Base-by-base conservation (phyloP, 2,329 filamentous ascomycete species). In the Venturia aucupariae region DNA sequence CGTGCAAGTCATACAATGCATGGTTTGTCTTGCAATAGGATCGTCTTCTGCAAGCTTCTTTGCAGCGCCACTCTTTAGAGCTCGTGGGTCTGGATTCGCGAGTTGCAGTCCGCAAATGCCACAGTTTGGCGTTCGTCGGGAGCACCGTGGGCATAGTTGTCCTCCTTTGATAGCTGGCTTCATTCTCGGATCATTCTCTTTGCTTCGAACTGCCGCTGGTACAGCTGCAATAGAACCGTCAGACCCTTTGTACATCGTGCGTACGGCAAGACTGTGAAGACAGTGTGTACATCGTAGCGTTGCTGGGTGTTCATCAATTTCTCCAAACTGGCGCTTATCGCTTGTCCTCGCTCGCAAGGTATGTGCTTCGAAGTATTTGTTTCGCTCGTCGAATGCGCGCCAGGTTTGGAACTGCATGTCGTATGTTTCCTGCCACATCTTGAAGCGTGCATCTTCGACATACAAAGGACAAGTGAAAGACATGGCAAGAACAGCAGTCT, bases 211-310 rank as follows among this genome's bases (percentile, higher is more conserved):
- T 22, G 51, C 22, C 11, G 64, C 64, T 17, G 59, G 17, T 3
- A 41, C 8, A 30, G 64, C 39, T 22, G 46, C 35, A 39, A 61
- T 64, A 24, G 59, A 64, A 66, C 64, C 62, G 22, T 70, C 72
- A 41, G 68, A 71, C 61, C 78, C 74, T 64, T 77, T 72, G 62
- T 78, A 78, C 15, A 60, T 57, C 39, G 65, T 64, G 44, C 64
- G 66, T 17, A 48, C 63, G 0, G 82, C 81, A 30, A 87, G 79
- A 3, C 82, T 79, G 27, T 78, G 78, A 24, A 84, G 81, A 76
- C 90, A 94, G 76, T 90, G 90, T 60, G 88, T 82, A 75, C 90
- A 94, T 59, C 89, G 84, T 60, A 94, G 82, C 4, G 87, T 85
- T 63, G 93, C 84, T 75, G 90, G 89, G 39, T 86, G 80, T 2